phyloP scores from a whole-genome alignment of 768 basidiomycete genomes.

The Lactarius quietus region DNA sequence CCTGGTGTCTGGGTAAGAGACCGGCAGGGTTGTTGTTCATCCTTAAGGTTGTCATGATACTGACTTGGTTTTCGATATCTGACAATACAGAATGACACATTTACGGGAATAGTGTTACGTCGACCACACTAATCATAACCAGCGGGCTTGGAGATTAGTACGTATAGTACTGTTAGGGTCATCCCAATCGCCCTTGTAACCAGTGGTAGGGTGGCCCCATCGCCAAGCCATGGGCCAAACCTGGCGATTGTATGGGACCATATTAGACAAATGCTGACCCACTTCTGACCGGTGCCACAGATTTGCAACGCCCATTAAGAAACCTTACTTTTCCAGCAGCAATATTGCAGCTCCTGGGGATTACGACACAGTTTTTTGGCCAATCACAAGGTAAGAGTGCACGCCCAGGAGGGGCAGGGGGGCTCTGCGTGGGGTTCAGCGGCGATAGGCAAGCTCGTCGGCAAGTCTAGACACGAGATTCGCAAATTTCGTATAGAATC shows the following conservation, averaged over 20 bases:
- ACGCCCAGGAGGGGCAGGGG: slow-evolving; percentile 42
- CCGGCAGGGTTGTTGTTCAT: background rate
- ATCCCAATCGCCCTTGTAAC: slow-evolving; percentile 69
- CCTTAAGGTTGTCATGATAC: slow-evolving; percentile 52
- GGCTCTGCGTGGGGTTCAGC: slow-evolving; percentile 39
- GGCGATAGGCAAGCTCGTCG: slow-evolving; percentile 36
- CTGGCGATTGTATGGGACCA: slow-evolving; percentile 54
- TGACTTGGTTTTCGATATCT: slow-evolving; percentile 24
- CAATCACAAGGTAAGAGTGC: slow-evolving; percentile 47
- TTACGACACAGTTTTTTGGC: slow-evolving; percentile 40
- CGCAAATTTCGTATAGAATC: slow-evolving; percentile 40
- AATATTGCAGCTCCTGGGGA: slow-evolving; percentile 37
- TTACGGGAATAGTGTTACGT: slow-evolving; percentile 48
- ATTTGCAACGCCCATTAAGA: slow-evolving; percentile 39
- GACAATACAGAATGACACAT: slow-evolving; percentile 34
- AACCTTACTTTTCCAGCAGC: slow-evolving; percentile 43
- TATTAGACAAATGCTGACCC: slow-evolving; percentile 4
- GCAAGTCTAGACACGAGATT: slow-evolving; percentile 38
- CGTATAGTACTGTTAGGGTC: slow-evolving; percentile 66
- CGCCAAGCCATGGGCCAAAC: slow-evolving; percentile 65
- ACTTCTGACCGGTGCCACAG: slow-evolving; percentile 28
- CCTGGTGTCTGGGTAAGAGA: slow-evolving; percentile 6
- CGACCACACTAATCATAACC: slow-evolving; percentile 10
- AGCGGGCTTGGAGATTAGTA: slow-evolving; percentile 8
- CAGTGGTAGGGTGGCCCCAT: slow-evolving; percentile 56